Percentiles rank a stretch among this genome's conserved stretches.
These are phyloP conservation scores for Saccharomyces kudriavzevii DNA, from an alignment of 805 yeast genomes.

Conservation along the genomic window DNA sequence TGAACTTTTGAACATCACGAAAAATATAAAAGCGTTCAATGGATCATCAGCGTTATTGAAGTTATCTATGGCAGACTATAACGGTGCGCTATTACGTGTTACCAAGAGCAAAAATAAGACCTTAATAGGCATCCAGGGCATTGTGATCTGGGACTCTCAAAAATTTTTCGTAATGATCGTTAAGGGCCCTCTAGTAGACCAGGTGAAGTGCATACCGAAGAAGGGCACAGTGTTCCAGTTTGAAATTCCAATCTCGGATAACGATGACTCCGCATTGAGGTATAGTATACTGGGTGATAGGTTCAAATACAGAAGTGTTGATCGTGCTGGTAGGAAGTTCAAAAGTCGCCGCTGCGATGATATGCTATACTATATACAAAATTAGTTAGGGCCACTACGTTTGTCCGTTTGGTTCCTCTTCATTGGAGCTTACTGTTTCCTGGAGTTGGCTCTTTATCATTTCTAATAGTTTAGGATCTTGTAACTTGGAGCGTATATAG, in stretches of 20 bases:
- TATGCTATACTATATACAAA: conserved; percentile 28
- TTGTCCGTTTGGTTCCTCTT: not conserved
- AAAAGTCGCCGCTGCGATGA: conserved; percentile 71
- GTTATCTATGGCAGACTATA: conserved; percentile 69
- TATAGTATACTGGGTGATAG: conserved; percentile 75
- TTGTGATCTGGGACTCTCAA: conserved; percentile 79
- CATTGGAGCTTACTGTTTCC: not conserved
- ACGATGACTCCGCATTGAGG: conserved; percentile 36
- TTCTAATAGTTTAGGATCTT: conserved; percentile 15
- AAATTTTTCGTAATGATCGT: conserved; percentile 53
- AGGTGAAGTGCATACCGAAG: conserved; percentile 59
- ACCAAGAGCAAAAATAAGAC: conserved; percentile 47
- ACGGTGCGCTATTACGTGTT: conserved; percentile 64
- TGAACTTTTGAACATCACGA: conserved; percentile 41
- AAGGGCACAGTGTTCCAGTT: conserved; percentile 56
- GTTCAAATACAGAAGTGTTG: conserved; percentile 64
- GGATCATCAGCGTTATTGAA: conserved; percentile 39
- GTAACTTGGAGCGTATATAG: conserved; percentile 11
- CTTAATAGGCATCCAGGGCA: conserved; percentile 58
- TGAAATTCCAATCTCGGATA: conserved; percentile 31
- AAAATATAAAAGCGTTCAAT: conserved; percentile 11
- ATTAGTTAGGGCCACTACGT: not conserved
- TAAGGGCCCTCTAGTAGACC: conserved; percentile 42
- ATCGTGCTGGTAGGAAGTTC: conserved; percentile 77
- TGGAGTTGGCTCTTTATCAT: conserved; percentile 12